Evolutionary conservation across 2,329 filamentous ascomycete species (phyloP), one percentile per base, ranked within the genome.

Genomic region (Calonectria pseudoreteaudii): DNA sequence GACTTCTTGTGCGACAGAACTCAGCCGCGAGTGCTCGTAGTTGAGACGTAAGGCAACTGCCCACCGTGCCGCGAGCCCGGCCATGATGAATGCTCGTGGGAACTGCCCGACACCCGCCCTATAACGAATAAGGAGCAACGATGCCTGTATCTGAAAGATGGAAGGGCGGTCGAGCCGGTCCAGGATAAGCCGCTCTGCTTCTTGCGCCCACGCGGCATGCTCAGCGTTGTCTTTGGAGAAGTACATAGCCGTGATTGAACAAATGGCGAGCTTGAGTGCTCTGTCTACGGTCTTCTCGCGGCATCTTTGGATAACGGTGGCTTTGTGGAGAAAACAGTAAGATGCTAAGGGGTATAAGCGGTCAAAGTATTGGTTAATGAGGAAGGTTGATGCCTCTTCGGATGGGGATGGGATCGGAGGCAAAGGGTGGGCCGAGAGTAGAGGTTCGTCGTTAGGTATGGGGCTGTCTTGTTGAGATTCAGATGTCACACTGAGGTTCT

Each of bases 131-230:
- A 81, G 70, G 2, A 81, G 72, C 0, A 81, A 66, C 0, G 79
- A 81, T 9, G 79, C 78, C 52, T 81, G 79, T 6, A 81, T 66
- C 26, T 81, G 80, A n/a, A 81, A 81, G 28, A 81, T 81, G 16
- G 79, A 81, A 0, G 79, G 79, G 2, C 74, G 72, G 44, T 81
- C 79, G 3, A 81, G 75, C 14, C 73, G 75, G 16, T 81, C 79
- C 1, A 81, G 75, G 9, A 81, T 79, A 8, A 80, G 66, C 5
- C 52, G 60, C n/a, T 81, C 79, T 13, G 73, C 79, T 62, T 81
- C 79, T 23, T 78, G 76, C 1, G 79, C 76, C 79, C 79, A 81
- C 0, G 62, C 56, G 13, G 71, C 41, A 8, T 74, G 78, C 9
- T 80, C 75, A 0, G 66, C 47, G 7, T 58, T 70, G 4, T 75